A percentile compares a stretch with the other conserved stretches of the same genome.
Conservation (phyloP, 2,329 filamentous ascomycete species). For the Aspergillus sp. region DNA sequence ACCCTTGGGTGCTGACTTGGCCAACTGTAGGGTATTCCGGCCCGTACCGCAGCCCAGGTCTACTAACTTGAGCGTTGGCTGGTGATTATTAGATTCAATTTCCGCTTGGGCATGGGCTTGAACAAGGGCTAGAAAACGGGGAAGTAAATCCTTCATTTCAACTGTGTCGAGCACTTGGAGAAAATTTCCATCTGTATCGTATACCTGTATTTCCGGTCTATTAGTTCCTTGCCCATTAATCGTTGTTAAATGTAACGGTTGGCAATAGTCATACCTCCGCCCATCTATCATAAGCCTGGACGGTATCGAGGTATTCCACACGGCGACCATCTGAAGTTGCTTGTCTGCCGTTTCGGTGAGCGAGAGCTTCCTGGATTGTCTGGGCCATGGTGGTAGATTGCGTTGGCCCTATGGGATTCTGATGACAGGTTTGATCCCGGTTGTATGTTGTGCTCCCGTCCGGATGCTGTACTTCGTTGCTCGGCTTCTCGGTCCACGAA, state of each 20-base stretch:
- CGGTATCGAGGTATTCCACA: conserved; percentile 32
- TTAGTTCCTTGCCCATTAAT: not conserved
- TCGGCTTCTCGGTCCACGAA: not conserved
- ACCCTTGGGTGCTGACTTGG: conserved; percentile 19
- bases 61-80: conserved; percentile 46
- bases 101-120: not conserved
- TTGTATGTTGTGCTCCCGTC: not conserved
- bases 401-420: not conserved
- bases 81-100: not conserved
- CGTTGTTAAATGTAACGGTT: not conserved
- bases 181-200: conserved; percentile 67
- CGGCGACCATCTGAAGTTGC: not conserved
- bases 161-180: conserved; percentile 63
- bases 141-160: conserved; percentile 54
- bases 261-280: conserved; percentile 27
- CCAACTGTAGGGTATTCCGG: conserved; percentile 59
- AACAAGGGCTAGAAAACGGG: conserved; percentile 44
- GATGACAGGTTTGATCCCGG: not conserved
- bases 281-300: conserved; percentile 42
- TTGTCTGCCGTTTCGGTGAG: not conserved
- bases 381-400: conserved; percentile 12
- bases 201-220: conserved; percentile 41
- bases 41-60: conserved; percentile 68
- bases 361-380: conserved; percentile 24
- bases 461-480: not conserved